These are phyloP conservation scores for Mortierella antarctica DNA, from an alignment of 192 early-diverging fungal species.

Conservation along the genomic window DNA sequence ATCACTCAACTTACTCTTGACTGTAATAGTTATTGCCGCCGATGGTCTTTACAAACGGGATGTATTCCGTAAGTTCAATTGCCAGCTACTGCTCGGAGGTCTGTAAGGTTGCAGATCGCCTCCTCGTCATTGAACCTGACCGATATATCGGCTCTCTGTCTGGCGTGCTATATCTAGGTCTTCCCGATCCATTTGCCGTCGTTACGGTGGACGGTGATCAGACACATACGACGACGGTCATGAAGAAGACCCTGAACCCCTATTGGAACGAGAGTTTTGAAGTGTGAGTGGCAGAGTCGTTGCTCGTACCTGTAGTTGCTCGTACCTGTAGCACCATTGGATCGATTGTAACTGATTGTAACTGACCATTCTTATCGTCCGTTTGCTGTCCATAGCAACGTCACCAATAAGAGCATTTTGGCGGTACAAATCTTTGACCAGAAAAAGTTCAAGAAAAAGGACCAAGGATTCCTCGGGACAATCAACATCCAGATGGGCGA, in stretches of 20 bases:
- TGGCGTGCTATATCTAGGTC: conserved; percentile 52
- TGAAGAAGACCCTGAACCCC: conserved; percentile 92
- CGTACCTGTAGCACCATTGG: too few relatives aligned
- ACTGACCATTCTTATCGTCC: background rate
- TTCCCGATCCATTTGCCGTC: conserved; percentile 97
- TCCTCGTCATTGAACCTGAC: conserved; percentile 2
- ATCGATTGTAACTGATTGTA: too few relatives aligned
- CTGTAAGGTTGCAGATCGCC: background rate
- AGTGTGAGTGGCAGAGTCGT: conserved; percentile 58
- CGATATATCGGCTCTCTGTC: background rate
- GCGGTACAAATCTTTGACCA: conserved; percentile 99
- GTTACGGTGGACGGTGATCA: conserved; percentile 96
- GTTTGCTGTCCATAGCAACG: conserved; percentile 60
- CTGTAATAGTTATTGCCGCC: conserved; percentile 81
- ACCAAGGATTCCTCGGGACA: conserved; percentile 92
- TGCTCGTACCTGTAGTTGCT: too few relatives aligned
- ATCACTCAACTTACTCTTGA: background rate
- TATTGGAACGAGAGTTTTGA: conserved; percentile 97
- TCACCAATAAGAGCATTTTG: conserved; percentile 80
- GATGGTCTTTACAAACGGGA: conserved; percentile 93
- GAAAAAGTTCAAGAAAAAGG: conserved; percentile 93
- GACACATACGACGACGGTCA: conserved; percentile 88
- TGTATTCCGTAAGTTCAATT: conserved; percentile 76
- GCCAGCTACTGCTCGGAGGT: background rate
- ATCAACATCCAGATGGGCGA: conserved; percentile 87